phyloP scores from a whole-genome alignment of 345 rosid species.

The Firmiana major region DNA sequence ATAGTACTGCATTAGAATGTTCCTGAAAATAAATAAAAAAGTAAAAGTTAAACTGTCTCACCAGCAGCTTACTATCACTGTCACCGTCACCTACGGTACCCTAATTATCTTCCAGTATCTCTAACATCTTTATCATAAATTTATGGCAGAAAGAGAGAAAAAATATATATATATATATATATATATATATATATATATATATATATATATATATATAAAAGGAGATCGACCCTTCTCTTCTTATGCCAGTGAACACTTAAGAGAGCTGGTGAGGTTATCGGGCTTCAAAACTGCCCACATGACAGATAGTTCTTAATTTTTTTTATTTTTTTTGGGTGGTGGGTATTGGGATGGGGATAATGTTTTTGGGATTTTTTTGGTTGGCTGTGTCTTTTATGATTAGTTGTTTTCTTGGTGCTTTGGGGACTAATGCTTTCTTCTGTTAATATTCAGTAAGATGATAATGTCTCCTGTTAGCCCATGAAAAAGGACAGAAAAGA shows the following conservation, averaged over 20 bases:
- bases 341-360: background rate
- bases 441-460: background rate
- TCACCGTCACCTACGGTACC: background rate
- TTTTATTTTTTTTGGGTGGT: background rate
- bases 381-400: background rate
- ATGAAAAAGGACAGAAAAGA: background rate
- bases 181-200: too few species aligned
- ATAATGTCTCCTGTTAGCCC: constrained; percentile 11
- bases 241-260: background rate
- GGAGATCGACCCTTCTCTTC: background rate
- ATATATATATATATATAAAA: too few species aligned
- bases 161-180: too few species aligned
- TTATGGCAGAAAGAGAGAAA: background rate
- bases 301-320: background rate
- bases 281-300: background rate
- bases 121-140: constrained; percentile 9
- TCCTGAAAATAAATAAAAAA: background rate
- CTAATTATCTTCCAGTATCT: constrained; percentile 3
- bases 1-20: background rate
- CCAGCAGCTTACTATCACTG: constrained; percentile 11
- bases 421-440: constrained; percentile 26
- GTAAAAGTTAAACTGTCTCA: background rate
- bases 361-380: background rate
- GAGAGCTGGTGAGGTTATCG: background rate
- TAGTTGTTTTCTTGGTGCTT: background rate